Conservation (phyloP, 2,329 filamentous ascomycete genomes). For the Neofusicoccum umdonicola region DNA sequence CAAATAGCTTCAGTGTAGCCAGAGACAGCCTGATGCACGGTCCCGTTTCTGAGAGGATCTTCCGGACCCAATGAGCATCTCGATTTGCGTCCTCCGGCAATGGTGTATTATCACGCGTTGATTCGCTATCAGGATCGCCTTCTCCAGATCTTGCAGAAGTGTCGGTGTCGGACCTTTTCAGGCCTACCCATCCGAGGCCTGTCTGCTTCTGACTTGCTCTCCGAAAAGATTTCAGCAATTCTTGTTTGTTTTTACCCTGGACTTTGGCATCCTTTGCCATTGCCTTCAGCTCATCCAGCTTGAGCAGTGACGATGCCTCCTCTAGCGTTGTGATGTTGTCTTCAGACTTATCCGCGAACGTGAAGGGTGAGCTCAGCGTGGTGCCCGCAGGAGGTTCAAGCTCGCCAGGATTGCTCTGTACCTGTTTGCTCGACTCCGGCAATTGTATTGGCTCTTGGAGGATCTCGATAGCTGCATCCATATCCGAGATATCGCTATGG, state of each 20-base stretch:
- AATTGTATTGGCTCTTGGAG: slow-evolving; percentile 61
- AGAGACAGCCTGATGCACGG: slow-evolving; percentile 80
- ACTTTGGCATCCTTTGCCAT: slow-evolving; percentile 85
- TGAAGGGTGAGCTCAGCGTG: slow-evolving; percentile 58
- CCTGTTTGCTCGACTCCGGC: slow-evolving; percentile 44
- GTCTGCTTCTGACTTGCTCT: slow-evolving; percentile 71
- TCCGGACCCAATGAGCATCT: slow-evolving; percentile 71
- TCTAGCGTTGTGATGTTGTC: slow-evolving; percentile 73
- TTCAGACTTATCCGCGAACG: slow-evolving; percentile 77
- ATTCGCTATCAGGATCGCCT: slow-evolving; percentile 24
- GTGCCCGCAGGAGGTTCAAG: slow-evolving; percentile 47
- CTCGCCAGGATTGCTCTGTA: slow-evolving; percentile 47
- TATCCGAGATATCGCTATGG: slow-evolving; percentile 76
- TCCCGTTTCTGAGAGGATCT: slow-evolving; percentile 74
- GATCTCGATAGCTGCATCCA: slow-evolving; percentile 61
- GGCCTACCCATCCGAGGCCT: slow-evolving; percentile 67
- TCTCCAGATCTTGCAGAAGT: slow-evolving; percentile 51
- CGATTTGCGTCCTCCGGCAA: slow-evolving; percentile 53
- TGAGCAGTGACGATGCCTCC: slow-evolving; percentile 76
- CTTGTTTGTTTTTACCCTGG: slow-evolving; percentile 82
- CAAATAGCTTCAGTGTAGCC: slow-evolving; percentile 74
- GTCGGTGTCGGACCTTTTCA: slow-evolving; percentile 63
- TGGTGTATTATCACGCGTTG: slow-evolving; percentile 35
- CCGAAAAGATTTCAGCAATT: slow-evolving; percentile 72
- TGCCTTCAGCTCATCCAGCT: slow-evolving; percentile 81